Evolutionary conservation across 495 filamentous ascomycete genomes (phyloP).

Genomic region (Xylaria telfairii): DNA sequence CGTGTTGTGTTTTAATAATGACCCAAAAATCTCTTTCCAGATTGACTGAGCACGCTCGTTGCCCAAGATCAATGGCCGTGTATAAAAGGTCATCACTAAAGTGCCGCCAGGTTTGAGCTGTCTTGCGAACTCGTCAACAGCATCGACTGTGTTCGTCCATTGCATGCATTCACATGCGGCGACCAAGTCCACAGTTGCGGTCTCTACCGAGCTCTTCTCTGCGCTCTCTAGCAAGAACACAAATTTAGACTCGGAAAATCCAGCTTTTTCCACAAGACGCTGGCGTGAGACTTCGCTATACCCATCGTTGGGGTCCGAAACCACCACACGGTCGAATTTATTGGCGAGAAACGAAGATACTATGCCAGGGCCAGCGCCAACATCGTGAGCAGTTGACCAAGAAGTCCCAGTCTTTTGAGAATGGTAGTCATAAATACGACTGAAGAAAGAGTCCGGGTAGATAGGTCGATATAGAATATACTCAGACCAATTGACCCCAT

Average conservation of each 20-base stretch:
- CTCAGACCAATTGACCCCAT: neutral
- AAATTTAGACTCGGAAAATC: constrained; percentile 32
- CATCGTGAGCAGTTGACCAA: constrained; percentile 15
- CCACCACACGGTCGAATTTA: constrained; percentile 31
- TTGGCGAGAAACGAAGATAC: constrained; percentile 34
- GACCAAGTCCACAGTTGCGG: constrained; percentile 32
- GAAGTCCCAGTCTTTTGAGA: neutral
- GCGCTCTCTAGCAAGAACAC: constrained; percentile 35
- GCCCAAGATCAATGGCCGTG: constrained; percentile 21
- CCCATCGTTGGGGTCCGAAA: constrained; percentile 40
- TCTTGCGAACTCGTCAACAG: constrained; percentile 31
- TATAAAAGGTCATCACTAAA: constrained; percentile 28
- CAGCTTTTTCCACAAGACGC: constrained; percentile 25
- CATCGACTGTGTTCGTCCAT: constrained; percentile 24
- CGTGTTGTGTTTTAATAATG: neutral
- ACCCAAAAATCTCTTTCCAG: neutral
- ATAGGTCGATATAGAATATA: neutral
- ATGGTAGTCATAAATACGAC: constrained; percentile 11
- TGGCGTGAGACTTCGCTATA: constrained; percentile 31
- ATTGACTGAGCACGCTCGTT: neutral
- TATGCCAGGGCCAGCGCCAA: constrained; percentile 36
- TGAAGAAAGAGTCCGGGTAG: constrained; percentile 7
- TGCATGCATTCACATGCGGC: constrained; percentile 39
- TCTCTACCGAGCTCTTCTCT: constrained; percentile 34
- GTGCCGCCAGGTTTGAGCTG: constrained; percentile 32